Conservation (phyloP, 352 stramenopile genomes). For the Phytophthora foliorum region DNA sequence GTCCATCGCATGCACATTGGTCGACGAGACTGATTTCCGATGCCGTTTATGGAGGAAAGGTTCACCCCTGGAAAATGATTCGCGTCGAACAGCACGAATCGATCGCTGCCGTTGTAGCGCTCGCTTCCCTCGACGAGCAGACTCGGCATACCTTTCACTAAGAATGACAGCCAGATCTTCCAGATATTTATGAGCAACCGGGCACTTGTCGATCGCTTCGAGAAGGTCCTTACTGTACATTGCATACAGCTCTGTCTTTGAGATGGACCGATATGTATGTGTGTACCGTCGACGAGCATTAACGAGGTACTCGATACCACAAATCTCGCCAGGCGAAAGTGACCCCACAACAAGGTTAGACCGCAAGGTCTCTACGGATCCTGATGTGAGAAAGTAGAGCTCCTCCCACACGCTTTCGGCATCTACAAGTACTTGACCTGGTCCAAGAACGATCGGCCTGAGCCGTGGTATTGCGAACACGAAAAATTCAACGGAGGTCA, state of each 20-base stretch:
- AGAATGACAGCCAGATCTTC: conserved; percentile 71
- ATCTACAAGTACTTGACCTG: conserved; percentile 72
- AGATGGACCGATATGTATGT: conserved; percentile 70
- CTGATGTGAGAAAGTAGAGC: conserved; percentile 76
- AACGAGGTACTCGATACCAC: conserved; percentile 81
- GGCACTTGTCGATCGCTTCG: conserved; percentile 64
- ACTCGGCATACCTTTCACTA: conserved; percentile 68
- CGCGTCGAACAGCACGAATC: conserved; percentile 28
- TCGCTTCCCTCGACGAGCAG: conserved; percentile 48
- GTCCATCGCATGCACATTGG: conserved; percentile 47
- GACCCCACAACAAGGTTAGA: conserved; percentile 71
- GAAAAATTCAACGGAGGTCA: conserved; percentile 83
- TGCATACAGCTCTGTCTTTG: conserved; percentile 76
- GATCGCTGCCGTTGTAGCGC: conserved; percentile 53
- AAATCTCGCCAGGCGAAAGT: conserved; percentile 74
- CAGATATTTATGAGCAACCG: conserved; percentile 74
- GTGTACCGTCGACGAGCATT: conserved; percentile 60
- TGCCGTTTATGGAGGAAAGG: conserved; percentile 76
- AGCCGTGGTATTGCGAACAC: conserved; percentile 70
- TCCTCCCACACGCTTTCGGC: conserved; percentile 86
- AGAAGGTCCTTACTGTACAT: conserved; percentile 75
- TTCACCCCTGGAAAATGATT: conserved; percentile 37
- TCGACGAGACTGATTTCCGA: conserved; percentile 60
- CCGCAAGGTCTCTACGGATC: conserved; percentile 66
- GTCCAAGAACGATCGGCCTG: conserved; percentile 67